Percentiles rank a stretch among this genome's conserved stretches.
These are phyloP conservation scores for Saussurea involucrata DNA, from an alignment of 129 eudicot species.

Conservation along the genomic window DNA sequence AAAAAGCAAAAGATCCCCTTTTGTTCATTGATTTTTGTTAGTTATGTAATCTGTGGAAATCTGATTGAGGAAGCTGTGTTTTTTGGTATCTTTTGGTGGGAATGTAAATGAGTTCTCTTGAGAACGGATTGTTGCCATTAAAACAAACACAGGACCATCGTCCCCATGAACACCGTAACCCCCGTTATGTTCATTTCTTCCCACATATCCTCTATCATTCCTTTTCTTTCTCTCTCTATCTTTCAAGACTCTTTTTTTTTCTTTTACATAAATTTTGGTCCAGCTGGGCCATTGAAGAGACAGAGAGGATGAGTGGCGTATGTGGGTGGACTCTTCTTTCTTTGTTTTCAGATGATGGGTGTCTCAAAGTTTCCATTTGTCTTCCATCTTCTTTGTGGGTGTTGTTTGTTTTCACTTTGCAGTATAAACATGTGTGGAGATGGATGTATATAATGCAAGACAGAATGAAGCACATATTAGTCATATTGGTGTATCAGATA, in stretches of 20 bases:
- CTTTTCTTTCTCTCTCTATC: no score
- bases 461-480: conserved; percentile 13
- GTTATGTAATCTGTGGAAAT: conserved; percentile 9
- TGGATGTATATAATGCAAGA: conserved; percentile 18
- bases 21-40: conserved; percentile 2
- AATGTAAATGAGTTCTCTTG: conserved; percentile 89
- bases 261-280: conserved; percentile 53
- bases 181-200: no score
- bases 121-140: conserved; percentile 58
- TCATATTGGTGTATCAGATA: no score
- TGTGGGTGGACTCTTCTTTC: conserved; percentile 47
- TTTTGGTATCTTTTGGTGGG: conserved; percentile 32
- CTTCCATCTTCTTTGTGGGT: conserved; percentile 24
- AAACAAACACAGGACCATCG: no score
- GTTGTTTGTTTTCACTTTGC: conserved; percentile 24
- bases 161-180: no score
- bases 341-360: conserved; percentile 35
- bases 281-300: conserved; percentile 84
- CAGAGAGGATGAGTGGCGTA: conserved; percentile 36
- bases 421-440: not conserved
- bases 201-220: no score
- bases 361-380: conserved; percentile 31
- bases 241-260: conserved; percentile 33
- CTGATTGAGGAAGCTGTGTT: conserved; percentile 1
- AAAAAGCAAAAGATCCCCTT: conserved; percentile 9